Percentiles rank a stretch among this genome's conserved stretches.
Conservation (phyloP, 2,329 filamentous ascomycete genomes). For the Microdochium nivale region DNA sequence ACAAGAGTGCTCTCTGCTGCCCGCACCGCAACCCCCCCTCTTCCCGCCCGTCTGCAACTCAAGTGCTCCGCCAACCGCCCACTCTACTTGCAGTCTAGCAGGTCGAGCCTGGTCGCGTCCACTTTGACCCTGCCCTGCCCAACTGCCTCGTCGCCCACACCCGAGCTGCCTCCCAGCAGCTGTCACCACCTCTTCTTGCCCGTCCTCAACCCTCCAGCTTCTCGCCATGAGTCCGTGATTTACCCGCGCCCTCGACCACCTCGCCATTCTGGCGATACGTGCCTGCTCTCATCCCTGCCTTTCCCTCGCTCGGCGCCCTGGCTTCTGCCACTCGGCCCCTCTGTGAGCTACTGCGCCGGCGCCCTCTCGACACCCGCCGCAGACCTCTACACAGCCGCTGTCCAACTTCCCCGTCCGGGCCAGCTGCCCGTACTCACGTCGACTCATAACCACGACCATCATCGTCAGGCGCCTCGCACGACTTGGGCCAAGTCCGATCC, state of each 20-base stretch:
- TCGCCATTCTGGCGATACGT: neutral
- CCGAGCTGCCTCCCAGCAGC: neutral
- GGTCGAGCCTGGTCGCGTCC: neutral
- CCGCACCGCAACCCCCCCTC: neutral
- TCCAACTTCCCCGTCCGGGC: no score
- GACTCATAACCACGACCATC: no score
- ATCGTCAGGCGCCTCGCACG: no score
- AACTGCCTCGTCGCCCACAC: neutral
- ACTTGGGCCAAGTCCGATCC: no score
- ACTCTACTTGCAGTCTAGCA: neutral
- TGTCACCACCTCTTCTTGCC: neutral
- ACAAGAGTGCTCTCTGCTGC: no score
- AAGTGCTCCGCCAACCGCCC: neutral
- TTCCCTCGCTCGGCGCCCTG: neutral
- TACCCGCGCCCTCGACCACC: neutral
- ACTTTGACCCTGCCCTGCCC: neutral
- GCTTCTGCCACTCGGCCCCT: slow-evolving; percentile 1
- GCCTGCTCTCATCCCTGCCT: neutral
- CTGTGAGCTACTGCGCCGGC: slow-evolving; percentile 2
- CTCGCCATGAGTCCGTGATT: slow-evolving; percentile 4
- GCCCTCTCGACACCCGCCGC: slow-evolving; percentile 6
- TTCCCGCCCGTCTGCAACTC: neutral
- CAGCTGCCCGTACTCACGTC: no score
- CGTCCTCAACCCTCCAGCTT: slow-evolving; percentile 1
- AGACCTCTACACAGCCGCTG: slow-evolving; percentile 3